These are phyloP conservation scores for Porcisia deanei DNA, from an alignment of 208 protist genomes.

Conservation along the genomic window DNA sequence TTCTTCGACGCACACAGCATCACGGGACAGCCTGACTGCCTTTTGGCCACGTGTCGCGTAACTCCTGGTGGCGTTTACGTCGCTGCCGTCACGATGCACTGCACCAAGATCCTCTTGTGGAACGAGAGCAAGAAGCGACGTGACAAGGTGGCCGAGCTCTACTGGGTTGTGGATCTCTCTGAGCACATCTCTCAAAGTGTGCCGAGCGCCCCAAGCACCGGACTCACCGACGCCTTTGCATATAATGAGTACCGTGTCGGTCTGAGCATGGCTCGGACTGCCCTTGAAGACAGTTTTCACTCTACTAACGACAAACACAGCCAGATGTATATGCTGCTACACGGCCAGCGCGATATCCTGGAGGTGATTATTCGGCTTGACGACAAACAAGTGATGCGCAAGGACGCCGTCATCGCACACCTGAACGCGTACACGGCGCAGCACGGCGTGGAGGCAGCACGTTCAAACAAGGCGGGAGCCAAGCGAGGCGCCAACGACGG, in stretches of 20 bases:
- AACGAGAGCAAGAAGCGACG: conserved; percentile 70
- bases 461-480: conserved; percentile 21
- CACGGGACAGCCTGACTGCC: conserved; percentile 20
- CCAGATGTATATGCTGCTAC: conserved; percentile 75
- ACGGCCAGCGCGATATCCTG: conserved; percentile 70
- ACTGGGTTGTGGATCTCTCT: conserved; percentile 69
- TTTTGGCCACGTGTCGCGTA: conserved; percentile 47
- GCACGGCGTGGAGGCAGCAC: conserved; percentile 43
- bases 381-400: conserved; percentile 65
- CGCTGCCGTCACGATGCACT: conserved; percentile 60
- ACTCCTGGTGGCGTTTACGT: conserved; percentile 81
- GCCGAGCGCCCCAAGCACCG: conserved; percentile 11
- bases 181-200: conserved; percentile 33
- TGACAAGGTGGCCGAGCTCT: conserved; percentile 61
- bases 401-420: conserved; percentile 69
- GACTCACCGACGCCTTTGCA: conserved; percentile 46
- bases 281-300: conserved; percentile 41
- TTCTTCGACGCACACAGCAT: conserved; percentile 61
- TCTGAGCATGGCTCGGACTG: conserved; percentile 72
- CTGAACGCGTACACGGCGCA: conserved; percentile 59
- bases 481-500: conserved; percentile 5
- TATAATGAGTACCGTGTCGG: conserved; percentile 78
- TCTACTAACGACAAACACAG: conserved; percentile 75
- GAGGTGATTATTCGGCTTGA: conserved; percentile 79
- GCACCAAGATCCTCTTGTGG: conserved; percentile 73